Base-by-base conservation (phyloP, 2,329 filamentous ascomycete genomes). In the Hymenoscyphus repandus region DNA sequence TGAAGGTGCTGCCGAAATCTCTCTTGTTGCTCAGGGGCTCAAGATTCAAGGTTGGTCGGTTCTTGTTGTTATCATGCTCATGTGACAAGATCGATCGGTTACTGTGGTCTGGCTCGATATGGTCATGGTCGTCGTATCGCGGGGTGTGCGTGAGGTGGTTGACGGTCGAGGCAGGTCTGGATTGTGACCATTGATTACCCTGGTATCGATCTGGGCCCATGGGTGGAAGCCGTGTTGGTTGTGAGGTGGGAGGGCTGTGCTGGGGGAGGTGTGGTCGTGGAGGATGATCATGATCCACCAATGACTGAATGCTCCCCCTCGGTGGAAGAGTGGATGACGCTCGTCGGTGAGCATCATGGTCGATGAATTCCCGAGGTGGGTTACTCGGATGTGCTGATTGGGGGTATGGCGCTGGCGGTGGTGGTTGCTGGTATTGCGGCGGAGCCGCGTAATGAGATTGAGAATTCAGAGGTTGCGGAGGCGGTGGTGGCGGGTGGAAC, bases 221-320 rank as follows among this genome's bases (percentile, higher is more conserved):
- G 22, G 22, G 22, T 27, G 22, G 22, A 27, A 27, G 22, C 22
- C 22, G 4, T 4, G 22, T 4, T 27, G 22, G 4, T 27, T 27
- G 22, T 7, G 22, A 27, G 22, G 4, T 27, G 4, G 22, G 22
- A 27, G 22, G 22, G 22, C 43, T 39, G 22, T 41, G 20, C 13
- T 32, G 6, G n/a, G 22, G 11, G 11, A 38, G 32, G 6, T 13
- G n/a, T 40, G 33, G 32, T 27, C 44, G 44, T 9, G 6, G 34
- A 32, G 31, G 46, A 43, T 51, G 58, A 18, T 43, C 53, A n/a
- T 33, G 30, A 17, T 62, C 59, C 3, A 51, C 39, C n/a, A 54
- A n/a, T 27, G 54, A 51, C 51, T 55, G 49, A 20, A 52, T 49
- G 15, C 13, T 36, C n/a, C 34, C 33, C 17, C 50, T 43, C 4